phyloP scores from a whole-genome alignment of 176 grass and related monocot genomes.

The Oryza meridionalis region DNA sequence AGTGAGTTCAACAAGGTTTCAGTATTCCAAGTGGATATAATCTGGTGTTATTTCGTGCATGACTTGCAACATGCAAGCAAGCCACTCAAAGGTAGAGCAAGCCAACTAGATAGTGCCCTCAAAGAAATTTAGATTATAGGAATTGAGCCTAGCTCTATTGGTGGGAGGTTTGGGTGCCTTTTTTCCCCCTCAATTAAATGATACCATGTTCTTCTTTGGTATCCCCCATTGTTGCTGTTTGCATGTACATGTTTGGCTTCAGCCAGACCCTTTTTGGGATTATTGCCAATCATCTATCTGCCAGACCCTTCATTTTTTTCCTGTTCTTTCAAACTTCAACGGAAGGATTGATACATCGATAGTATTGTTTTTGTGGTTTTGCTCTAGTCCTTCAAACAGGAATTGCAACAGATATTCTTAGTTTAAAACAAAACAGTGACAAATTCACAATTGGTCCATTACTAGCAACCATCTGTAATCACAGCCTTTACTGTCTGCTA shows the following conservation, averaged over 20 bases:
- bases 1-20: background rate
- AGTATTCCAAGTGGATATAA: background rate
- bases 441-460: background rate
- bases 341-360: too few relatives aligned
- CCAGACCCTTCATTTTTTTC: too few relatives aligned
- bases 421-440: background rate
- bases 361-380: too few relatives aligned
- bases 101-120: background rate
- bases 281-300: too few relatives aligned
- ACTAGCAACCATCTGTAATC: background rate
- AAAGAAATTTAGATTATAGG: background rate
- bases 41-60: background rate
- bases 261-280: too few relatives aligned
- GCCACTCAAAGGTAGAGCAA: background rate
- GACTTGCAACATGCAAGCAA: background rate
- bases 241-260: background rate
- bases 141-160: background rate
- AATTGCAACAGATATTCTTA: background rate
- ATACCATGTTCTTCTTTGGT: background rate
- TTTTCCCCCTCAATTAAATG: background rate
- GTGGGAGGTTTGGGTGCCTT: background rate
- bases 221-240: background rate
- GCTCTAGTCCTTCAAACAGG: too few relatives aligned
- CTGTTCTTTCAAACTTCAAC: too few relatives aligned
- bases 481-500: slow-evolving; percentile 15